A percentile compares a stretch with the other conserved stretches of the same genome.
These are phyloP conservation scores for Apiotrichum siamense DNA, from an alignment of 1,284 basidiomycete genomes.

Conservation along the genomic window DNA sequence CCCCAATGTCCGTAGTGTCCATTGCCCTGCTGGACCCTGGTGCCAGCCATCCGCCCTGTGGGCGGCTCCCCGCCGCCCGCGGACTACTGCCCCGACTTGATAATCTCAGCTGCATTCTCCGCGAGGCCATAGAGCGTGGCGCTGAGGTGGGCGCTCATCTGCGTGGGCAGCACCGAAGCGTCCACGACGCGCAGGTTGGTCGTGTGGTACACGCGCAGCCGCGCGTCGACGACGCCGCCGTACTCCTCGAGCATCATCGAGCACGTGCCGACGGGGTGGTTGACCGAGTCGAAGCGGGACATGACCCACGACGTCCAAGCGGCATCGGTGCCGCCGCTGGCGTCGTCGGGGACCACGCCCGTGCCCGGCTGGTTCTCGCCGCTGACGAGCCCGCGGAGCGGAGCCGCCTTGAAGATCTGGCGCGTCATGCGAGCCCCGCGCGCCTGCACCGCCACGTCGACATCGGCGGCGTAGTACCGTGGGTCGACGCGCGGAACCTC, in stretches of 20 bases:
- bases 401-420: constrained; percentile 28
- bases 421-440: constrained; percentile 34
- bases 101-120: constrained; percentile 60
- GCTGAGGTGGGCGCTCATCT: constrained; percentile 47
- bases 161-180: constrained; percentile 49
- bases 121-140: constrained; percentile 60
- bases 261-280: constrained; percentile 58
- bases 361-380: constrained; percentile 3
- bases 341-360: background rate
- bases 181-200: constrained; percentile 50
- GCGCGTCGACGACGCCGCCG: constrained; percentile 62
- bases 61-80: no score
- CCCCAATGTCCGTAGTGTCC: no score
- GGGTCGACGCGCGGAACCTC: constrained; percentile 58
- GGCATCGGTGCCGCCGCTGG: background rate
- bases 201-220: constrained; percentile 59
- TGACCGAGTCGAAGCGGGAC: constrained; percentile 40
- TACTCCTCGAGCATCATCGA: constrained; percentile 58
- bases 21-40: no score
- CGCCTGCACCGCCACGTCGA: constrained; percentile 43
- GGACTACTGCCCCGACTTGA: constrained; percentile 44
- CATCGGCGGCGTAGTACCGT: constrained; percentile 18
- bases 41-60: no score
- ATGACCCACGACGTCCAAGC: constrained; percentile 1
- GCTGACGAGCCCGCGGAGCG: constrained; percentile 22